Conservation (phyloP, 768 basidiomycete genomes). For the Scleroderma bovista region DNA sequence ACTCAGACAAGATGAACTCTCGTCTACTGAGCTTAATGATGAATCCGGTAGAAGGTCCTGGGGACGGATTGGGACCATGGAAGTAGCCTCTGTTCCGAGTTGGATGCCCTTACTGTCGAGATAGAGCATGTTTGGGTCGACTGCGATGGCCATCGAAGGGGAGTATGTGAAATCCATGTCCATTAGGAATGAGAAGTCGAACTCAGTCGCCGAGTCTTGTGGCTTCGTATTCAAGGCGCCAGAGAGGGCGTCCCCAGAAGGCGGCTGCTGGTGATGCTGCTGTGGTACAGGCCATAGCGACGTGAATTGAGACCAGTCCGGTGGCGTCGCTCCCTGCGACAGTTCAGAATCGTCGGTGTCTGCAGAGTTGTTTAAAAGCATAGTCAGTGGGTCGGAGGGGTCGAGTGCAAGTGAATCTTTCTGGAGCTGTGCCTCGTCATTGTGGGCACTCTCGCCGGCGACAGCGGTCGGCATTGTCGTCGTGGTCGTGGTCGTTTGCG, state of each 20-base stretch:
- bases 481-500: too few relatives aligned
- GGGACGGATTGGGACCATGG: slow-evolving; percentile 19
- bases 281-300: slow-evolving; percentile 37
- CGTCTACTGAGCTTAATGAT: slow-evolving; percentile 31
- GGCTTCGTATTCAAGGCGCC: slow-evolving; percentile 24
- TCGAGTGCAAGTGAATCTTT: slow-evolving; percentile 47
- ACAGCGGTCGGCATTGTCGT: slow-evolving; percentile 23
- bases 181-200: slow-evolving; percentile 39
- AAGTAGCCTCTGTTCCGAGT: slow-evolving; percentile 9
- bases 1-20: slow-evolving; percentile 17
- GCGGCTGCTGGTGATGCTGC: slow-evolving; percentile 6
- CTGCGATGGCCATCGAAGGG: slow-evolving; percentile 37
- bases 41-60: slow-evolving; percentile 23
- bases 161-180: slow-evolving; percentile 58
- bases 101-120: slow-evolving; percentile 23
- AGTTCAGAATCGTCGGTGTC: slow-evolving; percentile 25
- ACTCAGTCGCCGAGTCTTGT: slow-evolving; percentile 36
- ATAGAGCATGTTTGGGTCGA: slow-evolving; percentile 64
- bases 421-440: slow-evolving; percentile 12
- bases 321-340: slow-evolving; percentile 25
- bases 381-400: slow-evolving; percentile 52
- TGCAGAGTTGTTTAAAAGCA: slow-evolving; percentile 46
- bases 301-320: slow-evolving; percentile 53
- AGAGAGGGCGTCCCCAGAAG: not conserved
- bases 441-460: too few relatives aligned